phyloP scores from a whole-genome alignment of 108 stramenopile species.

The Thalassiosira profunda region DNA sequence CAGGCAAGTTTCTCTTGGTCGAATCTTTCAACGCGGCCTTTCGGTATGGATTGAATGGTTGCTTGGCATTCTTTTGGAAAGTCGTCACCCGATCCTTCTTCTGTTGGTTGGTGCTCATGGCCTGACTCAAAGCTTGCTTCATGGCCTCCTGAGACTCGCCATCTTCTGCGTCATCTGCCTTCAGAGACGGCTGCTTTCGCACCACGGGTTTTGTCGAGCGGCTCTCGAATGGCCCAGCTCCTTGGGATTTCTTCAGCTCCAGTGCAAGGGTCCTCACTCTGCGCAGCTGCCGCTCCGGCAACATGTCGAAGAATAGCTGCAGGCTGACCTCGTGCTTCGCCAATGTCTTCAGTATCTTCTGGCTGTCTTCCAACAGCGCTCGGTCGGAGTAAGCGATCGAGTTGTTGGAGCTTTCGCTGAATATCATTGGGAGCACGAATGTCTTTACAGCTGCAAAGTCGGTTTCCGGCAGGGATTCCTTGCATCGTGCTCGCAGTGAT shows the following conservation, averaged over 20 bases:
- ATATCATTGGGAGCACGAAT: conserved; percentile 21
- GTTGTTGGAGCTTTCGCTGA: conserved; percentile 13
- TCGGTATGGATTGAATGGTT: conserved; percentile 14
- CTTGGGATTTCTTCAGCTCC: conserved; percentile 22
- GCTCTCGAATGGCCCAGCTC: conserved; percentile 14
- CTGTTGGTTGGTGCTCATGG: conserved; percentile 6
- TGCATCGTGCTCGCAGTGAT: conserved; percentile 33
- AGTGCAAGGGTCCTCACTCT: conserved; percentile 26
- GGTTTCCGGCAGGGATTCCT: conserved; percentile 14
- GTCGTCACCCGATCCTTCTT: conserved; percentile 15
- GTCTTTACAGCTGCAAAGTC: conserved; percentile 34
- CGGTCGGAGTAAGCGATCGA: conserved; percentile 14
- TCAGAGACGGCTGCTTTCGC: conserved; percentile 15
- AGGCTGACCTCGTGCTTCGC: conserved; percentile 5
- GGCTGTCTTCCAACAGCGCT: conserved; percentile 22
- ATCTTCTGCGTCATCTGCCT: conserved; percentile 17
- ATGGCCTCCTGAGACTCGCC: conserved; percentile 18
- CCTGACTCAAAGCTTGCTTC: conserved; percentile 22
- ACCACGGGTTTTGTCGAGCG: conserved; percentile 12
- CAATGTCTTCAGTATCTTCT: conserved; percentile 29
- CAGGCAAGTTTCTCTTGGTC: conserved; percentile 13
- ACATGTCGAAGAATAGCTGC: conserved; percentile 19
- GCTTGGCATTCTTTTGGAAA: not conserved
- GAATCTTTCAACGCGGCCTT: conserved; percentile 19
- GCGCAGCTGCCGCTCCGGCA: conserved; percentile 24